Conservation (phyloP, 768 basidiomycete species). For the Macrocybe gigantea region DNA sequence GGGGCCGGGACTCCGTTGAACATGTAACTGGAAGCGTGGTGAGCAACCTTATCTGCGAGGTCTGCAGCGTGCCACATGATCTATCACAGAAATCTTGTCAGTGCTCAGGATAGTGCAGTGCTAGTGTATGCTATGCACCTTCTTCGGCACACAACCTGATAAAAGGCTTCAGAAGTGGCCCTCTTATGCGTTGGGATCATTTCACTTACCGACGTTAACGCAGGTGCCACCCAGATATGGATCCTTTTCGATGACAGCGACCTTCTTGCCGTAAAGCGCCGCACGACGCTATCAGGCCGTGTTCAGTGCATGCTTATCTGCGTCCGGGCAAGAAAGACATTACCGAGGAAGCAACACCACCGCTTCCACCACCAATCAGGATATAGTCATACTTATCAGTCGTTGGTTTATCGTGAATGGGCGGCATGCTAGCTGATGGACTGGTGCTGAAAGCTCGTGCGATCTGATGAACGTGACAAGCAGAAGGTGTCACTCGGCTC, state of each 20-base stretch:
- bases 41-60: slow-evolving; percentile 75
- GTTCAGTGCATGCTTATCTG: neutral
- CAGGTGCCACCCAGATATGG: slow-evolving; percentile 88
- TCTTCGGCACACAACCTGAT: slow-evolving; percentile 94
- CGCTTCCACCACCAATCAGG: slow-evolving; percentile 90
- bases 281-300: slow-evolving; percentile 62
- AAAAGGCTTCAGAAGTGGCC: neutral
- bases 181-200: neutral
- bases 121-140: slow-evolving; percentile 45
- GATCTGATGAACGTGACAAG: slow-evolving; percentile 28
- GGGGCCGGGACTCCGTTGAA: slow-evolving; percentile 54
- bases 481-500: neutral
- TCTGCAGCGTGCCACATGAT: slow-evolving; percentile 99
- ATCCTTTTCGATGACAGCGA: slow-evolving; percentile 79
- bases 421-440: slow-evolving; percentile 56
- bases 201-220: slow-evolving; percentile 86
- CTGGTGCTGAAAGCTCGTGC: slow-evolving; percentile 37
- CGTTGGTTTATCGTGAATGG: slow-evolving; percentile 55
- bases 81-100: slow-evolving; percentile 30
- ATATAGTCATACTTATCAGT: slow-evolving; percentile 76
- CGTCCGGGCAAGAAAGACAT: slow-evolving; percentile 19
- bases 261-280: slow-evolving; percentile 87
- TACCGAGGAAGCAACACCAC: slow-evolving; percentile 85
- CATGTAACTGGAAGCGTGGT: slow-evolving; percentile 70
- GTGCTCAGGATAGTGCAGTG: neutral